These are phyloP conservation scores for Pueraria montana DNA, from an alignment of 306 rosid species.

Conservation along the genomic window DNA sequence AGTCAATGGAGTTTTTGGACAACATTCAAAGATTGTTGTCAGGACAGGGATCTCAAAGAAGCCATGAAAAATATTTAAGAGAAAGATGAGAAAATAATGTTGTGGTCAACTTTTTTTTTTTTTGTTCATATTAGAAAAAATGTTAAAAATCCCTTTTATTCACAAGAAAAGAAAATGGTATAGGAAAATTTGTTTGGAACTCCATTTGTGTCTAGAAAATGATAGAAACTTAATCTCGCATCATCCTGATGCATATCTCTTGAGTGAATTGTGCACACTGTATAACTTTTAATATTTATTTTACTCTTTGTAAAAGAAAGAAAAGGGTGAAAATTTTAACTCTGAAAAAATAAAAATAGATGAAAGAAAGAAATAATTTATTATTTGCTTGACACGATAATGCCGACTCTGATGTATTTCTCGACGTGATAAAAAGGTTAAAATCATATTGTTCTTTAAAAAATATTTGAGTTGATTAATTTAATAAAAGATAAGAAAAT, in stretches of 20 bases:
- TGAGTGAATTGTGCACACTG: neutral
- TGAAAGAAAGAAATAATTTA: neutral
- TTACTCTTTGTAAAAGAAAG: neutral
- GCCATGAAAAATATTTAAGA: neutral
- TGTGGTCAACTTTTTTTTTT: neutral
- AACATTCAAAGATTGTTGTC: conserved; percentile 4
- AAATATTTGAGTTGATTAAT: neutral
- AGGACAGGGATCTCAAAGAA: neutral
- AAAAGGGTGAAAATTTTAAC: neutral
- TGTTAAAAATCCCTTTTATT: neutral
- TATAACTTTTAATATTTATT: neutral
- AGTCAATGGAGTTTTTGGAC: neutral
- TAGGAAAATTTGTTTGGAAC: neutral
- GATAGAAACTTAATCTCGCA: neutral
- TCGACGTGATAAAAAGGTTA: neutral
- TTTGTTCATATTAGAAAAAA: neutral
- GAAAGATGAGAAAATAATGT: conserved; percentile 3
- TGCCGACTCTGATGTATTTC: neutral
- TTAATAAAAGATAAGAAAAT: too few species aligned
- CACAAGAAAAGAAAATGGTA: neutral
- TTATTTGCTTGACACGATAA: neutral
- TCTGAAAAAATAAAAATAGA: neutral
- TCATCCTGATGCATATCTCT: neutral
- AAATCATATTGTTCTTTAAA: neutral
- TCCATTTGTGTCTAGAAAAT: neutral